A percentile compares a stretch with the other conserved stretches of the same genome.
Evolutionary conservation across 768 basidiomycete genomes (phyloP).

Genomic region (Termitomyces sp.): DNA sequence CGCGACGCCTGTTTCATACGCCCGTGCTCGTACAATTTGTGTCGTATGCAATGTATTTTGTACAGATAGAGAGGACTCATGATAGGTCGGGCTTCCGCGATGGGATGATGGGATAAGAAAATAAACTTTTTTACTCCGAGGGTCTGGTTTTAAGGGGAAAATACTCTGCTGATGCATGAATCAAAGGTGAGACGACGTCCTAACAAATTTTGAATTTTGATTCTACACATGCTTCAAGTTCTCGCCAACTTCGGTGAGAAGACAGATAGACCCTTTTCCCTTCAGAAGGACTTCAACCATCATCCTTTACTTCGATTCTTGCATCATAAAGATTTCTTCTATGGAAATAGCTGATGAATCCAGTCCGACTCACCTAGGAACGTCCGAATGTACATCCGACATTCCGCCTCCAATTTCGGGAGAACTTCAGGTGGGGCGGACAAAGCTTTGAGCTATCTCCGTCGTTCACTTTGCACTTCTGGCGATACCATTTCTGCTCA

Average conservation of each 20-base stretch:
- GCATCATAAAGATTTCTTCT: background rate
- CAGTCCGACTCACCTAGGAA: no score
- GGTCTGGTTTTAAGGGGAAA: background rate
- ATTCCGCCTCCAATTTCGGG: background rate
- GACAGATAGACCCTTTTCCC: no score
- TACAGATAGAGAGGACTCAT: no score
- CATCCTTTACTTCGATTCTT: no score
- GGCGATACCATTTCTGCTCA: background rate
- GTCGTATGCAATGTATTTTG: no score
- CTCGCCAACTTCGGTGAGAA: background rate
- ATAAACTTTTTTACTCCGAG: background rate
- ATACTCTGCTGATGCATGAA: background rate
- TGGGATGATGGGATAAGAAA: no score
- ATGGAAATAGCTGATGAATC: background rate
- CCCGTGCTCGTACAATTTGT: no score
- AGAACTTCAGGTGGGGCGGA: background rate
- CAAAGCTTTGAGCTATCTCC: background rate
- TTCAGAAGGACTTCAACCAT: no score
- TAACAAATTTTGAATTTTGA: background rate
- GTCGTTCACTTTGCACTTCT: background rate
- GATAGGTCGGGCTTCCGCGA: no score
- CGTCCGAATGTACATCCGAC: background rate
- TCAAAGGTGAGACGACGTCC: background rate
- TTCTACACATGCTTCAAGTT: background rate
- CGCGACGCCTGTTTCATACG: no score